Base-by-base conservation (phyloP, 768 basidiomycete species). In the Tubosaeta sp. region DNA sequence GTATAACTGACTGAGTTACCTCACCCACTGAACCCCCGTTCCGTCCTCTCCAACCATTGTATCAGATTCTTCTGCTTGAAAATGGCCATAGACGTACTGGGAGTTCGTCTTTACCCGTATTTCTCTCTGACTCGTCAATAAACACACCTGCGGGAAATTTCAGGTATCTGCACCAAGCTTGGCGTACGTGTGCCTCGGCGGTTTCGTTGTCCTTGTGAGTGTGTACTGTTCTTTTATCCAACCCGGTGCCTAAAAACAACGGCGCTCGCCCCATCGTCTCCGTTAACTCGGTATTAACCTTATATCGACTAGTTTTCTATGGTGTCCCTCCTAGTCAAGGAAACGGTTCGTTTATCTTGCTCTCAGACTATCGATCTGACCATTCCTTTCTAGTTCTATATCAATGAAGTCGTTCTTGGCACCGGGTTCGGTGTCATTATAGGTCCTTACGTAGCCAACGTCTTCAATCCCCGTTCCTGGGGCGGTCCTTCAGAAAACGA, bases 351-450 rank as follows among this genome's bases (percentile, higher is more conserved):
- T 62, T 5, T 22, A 16, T 32, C 6, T 22, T n/a, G 12, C 43
- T 16, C 1, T 22, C 42, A 3, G 5, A 19, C 26, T 8, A 11
- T 48, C 13, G 41, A 37, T 44, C 27, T 27, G 34, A 11, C 48
- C 0, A 42, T 32, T 22, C 14, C n/a, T 6, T 17, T 35, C 25
- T 14, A 91, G 82, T 62, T 95, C 6, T 97, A 87, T 63, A 81
- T 97, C 57, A 97, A 93, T 59, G 95, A 99, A 75, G 94, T 95
- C 33, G 85, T 95, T 29, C 83, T 97, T 25, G 94, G 92, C 2
- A 95, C 93, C 0, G 76, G 77, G 0, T 85, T 84, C 52, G 74
- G 76, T 1, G 54, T 76, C 5, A 32, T 82, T 44, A 79, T 88
- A 48, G 89, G 92, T 3, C 94, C 91, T 6, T 76, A 91, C 53